Base-by-base conservation (phyloP, 257 asterid genomes). In the Lycium ferocissimum region DNA sequence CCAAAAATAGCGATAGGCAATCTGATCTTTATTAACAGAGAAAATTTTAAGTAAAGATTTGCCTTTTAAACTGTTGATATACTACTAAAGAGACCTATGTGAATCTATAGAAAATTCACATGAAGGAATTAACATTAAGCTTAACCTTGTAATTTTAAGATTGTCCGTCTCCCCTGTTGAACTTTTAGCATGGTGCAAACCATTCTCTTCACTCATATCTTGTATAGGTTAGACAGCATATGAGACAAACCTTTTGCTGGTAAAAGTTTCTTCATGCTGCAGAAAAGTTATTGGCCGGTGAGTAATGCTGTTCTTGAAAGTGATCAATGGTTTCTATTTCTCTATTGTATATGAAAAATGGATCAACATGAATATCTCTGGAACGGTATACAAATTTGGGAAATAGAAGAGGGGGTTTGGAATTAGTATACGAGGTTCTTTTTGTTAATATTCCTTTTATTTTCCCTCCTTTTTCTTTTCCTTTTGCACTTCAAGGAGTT, bases 51-150 rank as follows among this genome's bases (percentile, higher is more conserved):
- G 62, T 75, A 49, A 22, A 75, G 5, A 49, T 49, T 33, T 12
- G 6, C 12, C 20, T 26, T 75, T 49, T 6, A 49, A 49, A 49
- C 43, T 20, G 62, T 15, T 75, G 43, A 75, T 75, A 22, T 49
- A 76, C 47, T 26, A 51, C 45, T 76, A 53, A 22, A 53, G 82
- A 76, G 63, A 51, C 22, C 62, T 22, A 14, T 13, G 26, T 53
- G 82, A 26, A 76, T 78, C 82, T 78, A 8, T 51, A 53, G 65
- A 53, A 13, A 7, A 53, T 76, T 76, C 65, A 53, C 82, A 33
- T 26, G 49, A 76, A 76, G 63, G 49, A 78, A 15, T 78, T 1
- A 78, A 54, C 82, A 26, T 9, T 51, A 51, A 51, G 22, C 47
- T 78, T 78, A 53, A 53, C 54, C 54, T 17, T 70, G 79, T 38